Evolutionary conservation across 176 grass and related monocot genomes (phyloP).

Genomic region (Zoysia japonica): DNA sequence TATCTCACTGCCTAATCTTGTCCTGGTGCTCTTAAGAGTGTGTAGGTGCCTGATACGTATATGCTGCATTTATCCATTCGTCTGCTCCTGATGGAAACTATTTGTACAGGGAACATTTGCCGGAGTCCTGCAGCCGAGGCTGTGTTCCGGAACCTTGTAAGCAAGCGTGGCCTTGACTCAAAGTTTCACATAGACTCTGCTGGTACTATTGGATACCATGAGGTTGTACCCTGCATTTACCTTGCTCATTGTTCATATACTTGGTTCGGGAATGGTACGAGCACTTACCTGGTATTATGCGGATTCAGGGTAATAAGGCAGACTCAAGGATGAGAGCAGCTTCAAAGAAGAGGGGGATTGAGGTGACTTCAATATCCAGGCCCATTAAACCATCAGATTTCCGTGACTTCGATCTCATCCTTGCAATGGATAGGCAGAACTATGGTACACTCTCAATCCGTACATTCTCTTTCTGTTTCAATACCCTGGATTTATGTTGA

Average conservation of each 20-base stretch:
- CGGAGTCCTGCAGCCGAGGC: conserved; percentile 91
- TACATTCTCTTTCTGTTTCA: conserved; percentile 9
- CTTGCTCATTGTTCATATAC: neutral
- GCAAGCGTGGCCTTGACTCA: conserved; percentile 65
- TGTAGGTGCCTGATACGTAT: neutral
- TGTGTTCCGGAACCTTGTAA: conserved; percentile 71
- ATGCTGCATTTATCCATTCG: conserved; percentile 18
- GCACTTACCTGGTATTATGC: neutral
- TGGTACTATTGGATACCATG: conserved; percentile 91
- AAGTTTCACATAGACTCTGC: conserved; percentile 86
- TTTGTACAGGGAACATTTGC: conserved; percentile 79
- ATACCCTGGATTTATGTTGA: neutral
- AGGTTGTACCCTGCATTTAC: conserved; percentile 49
- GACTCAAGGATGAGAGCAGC: conserved; percentile 89
- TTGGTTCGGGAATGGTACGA: neutral
- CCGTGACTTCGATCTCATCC: conserved; percentile 82
- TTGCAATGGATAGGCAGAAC: conserved; percentile 98
- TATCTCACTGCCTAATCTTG: neutral
- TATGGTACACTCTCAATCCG: conserved; percentile 50
- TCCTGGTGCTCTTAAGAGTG: neutral
- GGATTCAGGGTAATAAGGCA: conserved; percentile 62
- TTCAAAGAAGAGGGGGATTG: conserved; percentile 75
- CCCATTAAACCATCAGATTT: conserved; percentile 86
- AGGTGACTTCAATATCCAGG: conserved; percentile 93
- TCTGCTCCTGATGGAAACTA: conserved; percentile 15